phyloP scores from a whole-genome alignment of 2,329 filamentous ascomycete genomes.

The Colletotrichum sp. region DNA sequence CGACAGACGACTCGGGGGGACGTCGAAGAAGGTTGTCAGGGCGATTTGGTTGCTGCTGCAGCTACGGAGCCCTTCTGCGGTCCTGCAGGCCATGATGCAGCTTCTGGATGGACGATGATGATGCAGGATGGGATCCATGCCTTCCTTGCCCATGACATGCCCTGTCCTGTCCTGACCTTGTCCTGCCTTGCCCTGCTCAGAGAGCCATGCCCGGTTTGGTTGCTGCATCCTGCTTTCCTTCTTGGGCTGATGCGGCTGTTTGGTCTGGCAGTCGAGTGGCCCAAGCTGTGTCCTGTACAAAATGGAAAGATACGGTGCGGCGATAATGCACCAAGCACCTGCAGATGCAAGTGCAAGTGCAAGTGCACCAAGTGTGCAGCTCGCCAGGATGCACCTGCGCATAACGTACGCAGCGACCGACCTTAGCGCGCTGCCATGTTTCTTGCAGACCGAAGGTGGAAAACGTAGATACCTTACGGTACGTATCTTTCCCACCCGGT shows the following conservation, averaged over 20 bases:
- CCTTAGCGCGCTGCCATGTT: background rate
- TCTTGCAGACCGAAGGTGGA: background rate
- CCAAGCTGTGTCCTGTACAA: background rate
- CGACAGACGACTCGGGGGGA: background rate
- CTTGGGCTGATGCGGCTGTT: background rate
- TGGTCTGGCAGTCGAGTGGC: background rate
- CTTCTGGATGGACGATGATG: constrained; percentile 11
- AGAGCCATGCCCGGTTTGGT: background rate
- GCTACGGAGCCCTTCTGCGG: constrained; percentile 4
- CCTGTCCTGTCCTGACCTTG: background rate
- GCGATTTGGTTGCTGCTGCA: constrained; percentile 31
- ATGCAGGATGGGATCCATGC: background rate
- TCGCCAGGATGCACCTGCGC: constrained; percentile 5
- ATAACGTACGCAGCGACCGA: background rate
- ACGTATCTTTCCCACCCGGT: background rate
- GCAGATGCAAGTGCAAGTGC: background rate
- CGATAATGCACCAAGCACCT: constrained; percentile 7
- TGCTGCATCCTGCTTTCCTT: constrained; percentile 5
- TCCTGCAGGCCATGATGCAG: background rate
- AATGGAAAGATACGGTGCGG: background rate
- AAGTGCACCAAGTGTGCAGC: background rate
- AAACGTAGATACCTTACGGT: background rate
- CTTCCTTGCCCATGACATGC: background rate
- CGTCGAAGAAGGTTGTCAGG: constrained; percentile 34
- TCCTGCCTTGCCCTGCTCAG: background rate